Percentiles rank a stretch among this genome's conserved stretches.
These are phyloP conservation scores for Sistotremastrum suecicum DNA, from an alignment of 768 basidiomycete species.

Conservation along the genomic window DNA sequence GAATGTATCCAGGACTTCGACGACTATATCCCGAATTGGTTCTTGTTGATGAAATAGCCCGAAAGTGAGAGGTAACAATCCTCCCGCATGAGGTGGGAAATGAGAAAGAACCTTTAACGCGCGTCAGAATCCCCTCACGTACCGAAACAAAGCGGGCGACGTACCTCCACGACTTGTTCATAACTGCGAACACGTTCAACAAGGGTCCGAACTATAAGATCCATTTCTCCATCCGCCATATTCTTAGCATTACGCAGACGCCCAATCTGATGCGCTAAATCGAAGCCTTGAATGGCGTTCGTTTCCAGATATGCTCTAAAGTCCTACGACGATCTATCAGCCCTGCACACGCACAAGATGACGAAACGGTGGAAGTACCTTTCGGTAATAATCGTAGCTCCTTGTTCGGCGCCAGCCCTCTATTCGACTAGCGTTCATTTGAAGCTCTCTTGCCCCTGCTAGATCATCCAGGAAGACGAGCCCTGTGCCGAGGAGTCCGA, in stretches of 20 bases:
- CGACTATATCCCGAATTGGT: slow-evolving; percentile 57
- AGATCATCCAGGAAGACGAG: slow-evolving; percentile 64
- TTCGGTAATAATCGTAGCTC: slow-evolving; percentile 58
- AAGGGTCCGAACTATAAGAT: slow-evolving; percentile 60
- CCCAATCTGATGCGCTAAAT: slow-evolving; percentile 74
- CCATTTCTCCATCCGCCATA: slow-evolving; percentile 59
- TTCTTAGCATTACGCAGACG: slow-evolving; percentile 62
- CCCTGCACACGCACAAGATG: neutral
- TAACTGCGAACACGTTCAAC: slow-evolving; percentile 62
- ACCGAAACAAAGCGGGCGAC: slow-evolving; percentile 10
- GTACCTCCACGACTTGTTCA: slow-evolving; percentile 81
- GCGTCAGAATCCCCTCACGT: neutral
- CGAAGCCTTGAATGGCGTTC: slow-evolving; percentile 63
- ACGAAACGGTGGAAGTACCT: slow-evolving; percentile 30
- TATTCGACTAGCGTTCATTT: slow-evolving; percentile 66
- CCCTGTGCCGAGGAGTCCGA: slow-evolving; percentile 62
- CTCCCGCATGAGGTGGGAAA: slow-evolving; percentile 63
- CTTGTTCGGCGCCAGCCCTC: slow-evolving; percentile 87
- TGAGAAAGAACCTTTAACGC: slow-evolving; percentile 58
- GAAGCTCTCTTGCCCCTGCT: slow-evolving; percentile 52
- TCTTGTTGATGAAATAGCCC: slow-evolving; percentile 84
- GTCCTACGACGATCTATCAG: slow-evolving; percentile 33
- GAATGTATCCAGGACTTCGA: slow-evolving; percentile 74
- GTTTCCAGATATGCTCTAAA: slow-evolving; percentile 38
- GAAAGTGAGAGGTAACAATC: slow-evolving; percentile 75